Percentiles rank a stretch among this genome's conserved stretches.
Evolutionary conservation across 768 basidiomycete genomes (phyloP).

Genomic region (Boletales sp.): DNA sequence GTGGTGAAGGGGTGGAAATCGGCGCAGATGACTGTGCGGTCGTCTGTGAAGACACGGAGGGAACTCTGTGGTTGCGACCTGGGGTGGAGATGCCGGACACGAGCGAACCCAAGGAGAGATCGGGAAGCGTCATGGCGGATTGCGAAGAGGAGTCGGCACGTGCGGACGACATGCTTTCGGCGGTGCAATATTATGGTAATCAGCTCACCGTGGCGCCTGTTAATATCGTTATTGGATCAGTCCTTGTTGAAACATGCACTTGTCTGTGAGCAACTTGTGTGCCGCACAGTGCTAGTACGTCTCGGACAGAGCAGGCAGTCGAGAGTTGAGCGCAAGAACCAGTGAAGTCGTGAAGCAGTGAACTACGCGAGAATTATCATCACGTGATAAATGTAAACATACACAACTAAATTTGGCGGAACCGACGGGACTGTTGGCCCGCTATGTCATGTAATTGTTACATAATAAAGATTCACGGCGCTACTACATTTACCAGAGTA

Average conservation of each 20-base stretch:
- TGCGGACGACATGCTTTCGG: conserved; percentile 36
- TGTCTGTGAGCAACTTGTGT: no score
- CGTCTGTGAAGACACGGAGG: conserved; percentile 48
- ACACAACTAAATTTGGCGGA: no score
- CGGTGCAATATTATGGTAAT: neutral
- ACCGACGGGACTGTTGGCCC: no score
- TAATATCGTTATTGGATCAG: neutral
- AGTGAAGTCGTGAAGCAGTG: no score
- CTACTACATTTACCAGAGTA: no score
- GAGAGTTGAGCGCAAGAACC: no score
- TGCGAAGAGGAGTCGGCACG: conserved; percentile 41
- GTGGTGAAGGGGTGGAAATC: conserved; percentile 49
- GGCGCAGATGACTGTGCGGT: conserved; percentile 52
- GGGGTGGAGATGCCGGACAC: conserved; percentile 53
- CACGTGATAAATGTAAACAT: no score
- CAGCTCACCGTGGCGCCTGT: conserved; percentile 9
- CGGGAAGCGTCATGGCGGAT: conserved; percentile 47
- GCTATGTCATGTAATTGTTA: no score
- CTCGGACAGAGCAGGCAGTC: no score
- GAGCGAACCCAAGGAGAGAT: conserved; percentile 58
- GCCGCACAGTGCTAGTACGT: no score
- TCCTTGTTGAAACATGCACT: neutral
- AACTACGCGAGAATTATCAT: no score
- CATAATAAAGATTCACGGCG: no score
- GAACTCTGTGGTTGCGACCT: conserved; percentile 40